Percentiles rank a stretch among this genome's conserved stretches.
Evolutionary conservation across 805 yeast species (phyloP).

Genomic region (Lipomyces yamadae): DNA sequence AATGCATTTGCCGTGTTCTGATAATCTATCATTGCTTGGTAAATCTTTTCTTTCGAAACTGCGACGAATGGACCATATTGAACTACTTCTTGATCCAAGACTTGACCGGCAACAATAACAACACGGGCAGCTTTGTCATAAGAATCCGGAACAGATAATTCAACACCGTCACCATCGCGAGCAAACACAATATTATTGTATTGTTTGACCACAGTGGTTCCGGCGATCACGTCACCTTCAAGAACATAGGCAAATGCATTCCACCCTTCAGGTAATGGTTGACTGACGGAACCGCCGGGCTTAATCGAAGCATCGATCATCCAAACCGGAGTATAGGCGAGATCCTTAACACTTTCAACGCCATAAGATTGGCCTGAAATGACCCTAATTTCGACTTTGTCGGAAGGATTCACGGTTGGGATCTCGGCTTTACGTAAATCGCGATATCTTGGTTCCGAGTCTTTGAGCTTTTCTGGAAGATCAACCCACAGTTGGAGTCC

Average conservation of each 20-base stretch:
- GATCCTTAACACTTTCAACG: constrained; percentile 67
- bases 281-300: constrained; percentile 70
- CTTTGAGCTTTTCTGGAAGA: constrained; percentile 66
- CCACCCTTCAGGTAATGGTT: constrained; percentile 51
- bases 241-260: constrained; percentile 44
- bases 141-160: constrained; percentile 38
- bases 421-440: constrained; percentile 73
- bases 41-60: constrained; percentile 65
- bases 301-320: constrained; percentile 69
- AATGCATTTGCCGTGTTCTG: constrained; percentile 51
- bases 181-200: constrained; percentile 37
- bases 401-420: constrained; percentile 69
- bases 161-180: constrained; percentile 40
- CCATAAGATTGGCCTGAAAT: constrained; percentile 81
- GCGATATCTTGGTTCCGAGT: constrained; percentile 74
- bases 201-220: constrained; percentile 34
- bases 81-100: constrained; percentile 55
- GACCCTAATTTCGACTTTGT: constrained; percentile 63
- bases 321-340: constrained; percentile 82
- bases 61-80: constrained; percentile 95
- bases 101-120: constrained; percentile 42
- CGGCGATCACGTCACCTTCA: constrained; percentile 39
- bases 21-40: constrained; percentile 73
- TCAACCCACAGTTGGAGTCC: constrained; percentile 93
- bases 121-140: constrained; percentile 28